These are phyloP conservation scores for Psilocybe sp. DNA, from an alignment of 768 basidiomycete species.

Conservation along the genomic window DNA sequence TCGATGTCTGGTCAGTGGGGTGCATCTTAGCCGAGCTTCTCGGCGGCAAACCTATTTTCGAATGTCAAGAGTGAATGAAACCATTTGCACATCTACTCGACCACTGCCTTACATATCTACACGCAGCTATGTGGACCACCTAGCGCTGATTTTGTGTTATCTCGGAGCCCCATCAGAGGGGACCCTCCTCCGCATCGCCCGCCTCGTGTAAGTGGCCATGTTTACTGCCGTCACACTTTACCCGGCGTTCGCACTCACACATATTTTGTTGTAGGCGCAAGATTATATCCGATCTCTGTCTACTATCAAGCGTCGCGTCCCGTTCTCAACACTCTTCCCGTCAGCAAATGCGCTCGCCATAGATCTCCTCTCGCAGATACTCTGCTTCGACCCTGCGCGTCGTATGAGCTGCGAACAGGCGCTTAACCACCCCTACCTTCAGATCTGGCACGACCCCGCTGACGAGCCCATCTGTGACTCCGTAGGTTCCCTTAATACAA, in stretches of 20 bases:
- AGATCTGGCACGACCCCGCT: constrained; percentile 97
- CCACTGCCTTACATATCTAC: background rate
- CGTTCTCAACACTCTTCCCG: constrained; percentile 90
- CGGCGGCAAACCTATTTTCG: constrained; percentile 93
- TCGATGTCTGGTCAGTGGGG: constrained; percentile 96
- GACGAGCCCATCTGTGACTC: constrained; percentile 87
- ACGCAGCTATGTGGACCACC: constrained; percentile 90
- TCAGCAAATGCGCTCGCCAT: constrained; percentile 92
- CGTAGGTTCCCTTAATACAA: constrained; percentile 36
- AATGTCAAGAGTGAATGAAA: constrained; percentile 85
- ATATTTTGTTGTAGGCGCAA: constrained; percentile 63
- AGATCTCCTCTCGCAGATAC: constrained; percentile 86
- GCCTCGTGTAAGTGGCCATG: constrained; percentile 63
- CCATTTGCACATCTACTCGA: background rate
- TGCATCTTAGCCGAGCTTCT: constrained; percentile 93
- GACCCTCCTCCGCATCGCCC: constrained; percentile 91
- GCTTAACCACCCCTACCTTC: constrained; percentile 88
- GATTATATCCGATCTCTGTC: constrained; percentile 97
- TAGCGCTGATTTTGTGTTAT: constrained; percentile 96
- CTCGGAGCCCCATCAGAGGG: constrained; percentile 98
- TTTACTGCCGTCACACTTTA: background rate
- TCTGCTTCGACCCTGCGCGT: constrained; percentile 95
- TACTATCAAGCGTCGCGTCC: constrained; percentile 94
- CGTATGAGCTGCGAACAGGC: constrained; percentile 97
- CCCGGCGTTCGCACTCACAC: constrained; percentile 3